Base-by-base conservation (phyloP, 331 rosid species). In the Phaseolus coccineus region DNA sequence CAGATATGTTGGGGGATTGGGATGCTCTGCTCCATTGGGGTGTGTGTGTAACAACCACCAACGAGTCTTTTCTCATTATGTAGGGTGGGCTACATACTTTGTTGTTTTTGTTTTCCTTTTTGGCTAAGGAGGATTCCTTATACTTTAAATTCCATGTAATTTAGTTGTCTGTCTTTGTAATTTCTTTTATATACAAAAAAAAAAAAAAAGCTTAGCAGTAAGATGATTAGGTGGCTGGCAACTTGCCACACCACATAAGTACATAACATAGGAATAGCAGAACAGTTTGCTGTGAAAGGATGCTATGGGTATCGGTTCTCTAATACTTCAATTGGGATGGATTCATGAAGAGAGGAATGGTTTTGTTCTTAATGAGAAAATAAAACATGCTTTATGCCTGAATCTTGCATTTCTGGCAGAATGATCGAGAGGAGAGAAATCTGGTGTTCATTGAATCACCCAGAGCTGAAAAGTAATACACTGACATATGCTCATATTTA, bases 271-370 rank as follows among this genome's bases (percentile, higher is more conserved):
- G 57, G 57, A 66, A 71, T 44, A 48, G 64, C 61, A 42, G 14
- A 63, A 3, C 63, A 61, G 52, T 47, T 37, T 51, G 5, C 52
- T 73, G 57, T 12, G 30, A 40, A 25, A 63, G 8, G 27, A 57
- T 67, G 76, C 48, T 44, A 3, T 31, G 31, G 65, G 40, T 75
- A 31, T 56, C 22, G 69, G 56, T 71, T 55, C 52, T 63, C 57
- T 24, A 71, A 51, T 73, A 14, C 16, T 31, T 82, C 31, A 82
- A 42, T 50, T 61, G 40, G 78, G n/a, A 24, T 52, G 40, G 30
- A 80, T 40, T 39, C 47, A 5, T 79, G 62, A 78, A 55, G n/a
- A 28, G 47, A 56, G 46, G 40, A 51, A 52, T 44, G 59, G 24
- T 8, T 57, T 57, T 33, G 51, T 57, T 31, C 30, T 16, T 42